phyloP scores from a whole-genome alignment of 1,284 basidiomycete genomes.

The Pseudozyma sp. region DNA sequence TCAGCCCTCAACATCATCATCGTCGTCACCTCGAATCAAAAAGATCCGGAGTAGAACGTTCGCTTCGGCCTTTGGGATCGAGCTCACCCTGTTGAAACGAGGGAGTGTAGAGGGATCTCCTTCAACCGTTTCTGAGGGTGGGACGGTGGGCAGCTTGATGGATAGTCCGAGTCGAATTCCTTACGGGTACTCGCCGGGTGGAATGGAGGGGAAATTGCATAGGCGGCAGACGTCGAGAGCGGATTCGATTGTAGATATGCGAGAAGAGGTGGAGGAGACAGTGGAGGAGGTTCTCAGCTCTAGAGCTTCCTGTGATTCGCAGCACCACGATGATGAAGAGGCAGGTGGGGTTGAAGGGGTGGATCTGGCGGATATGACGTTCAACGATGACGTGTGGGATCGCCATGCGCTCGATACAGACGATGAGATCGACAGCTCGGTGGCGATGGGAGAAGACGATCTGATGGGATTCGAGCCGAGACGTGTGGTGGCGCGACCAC shows the following conservation, averaged over 20 bases:
- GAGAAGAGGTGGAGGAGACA: background rate
- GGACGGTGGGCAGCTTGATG: too few species aligned
- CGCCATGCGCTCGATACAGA: background rate
- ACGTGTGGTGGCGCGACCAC: constrained; percentile 22
- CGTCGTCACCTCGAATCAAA: constrained; percentile 1
- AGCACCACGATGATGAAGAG: background rate
- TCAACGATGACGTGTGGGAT: constrained; percentile 22
- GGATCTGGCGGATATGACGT: constrained; percentile 23
- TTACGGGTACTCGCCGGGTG: constrained; percentile 5
- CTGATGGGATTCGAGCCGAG: constrained; percentile 14
- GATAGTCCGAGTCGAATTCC: constrained; percentile 15
- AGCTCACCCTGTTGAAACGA: constrained; percentile 17
- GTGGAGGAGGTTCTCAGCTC: background rate
- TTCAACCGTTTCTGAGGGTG: constrained; percentile 10
- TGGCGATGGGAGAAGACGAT: background rate
- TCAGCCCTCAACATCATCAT: background rate
- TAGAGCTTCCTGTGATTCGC: too few species aligned
- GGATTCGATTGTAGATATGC: constrained; percentile 34
- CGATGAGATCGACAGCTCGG: background rate
- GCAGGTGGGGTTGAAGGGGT: constrained; percentile 4
- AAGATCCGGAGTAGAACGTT: constrained; percentile 41
- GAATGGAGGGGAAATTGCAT: background rate
- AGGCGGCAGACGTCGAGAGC: constrained; percentile 22
- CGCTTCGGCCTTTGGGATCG: constrained; percentile 40
- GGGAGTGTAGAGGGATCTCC: constrained; percentile 22